Conservation (phyloP, 1,284 basidiomycete genomes). For the Rhodofomes roseus region DNA sequence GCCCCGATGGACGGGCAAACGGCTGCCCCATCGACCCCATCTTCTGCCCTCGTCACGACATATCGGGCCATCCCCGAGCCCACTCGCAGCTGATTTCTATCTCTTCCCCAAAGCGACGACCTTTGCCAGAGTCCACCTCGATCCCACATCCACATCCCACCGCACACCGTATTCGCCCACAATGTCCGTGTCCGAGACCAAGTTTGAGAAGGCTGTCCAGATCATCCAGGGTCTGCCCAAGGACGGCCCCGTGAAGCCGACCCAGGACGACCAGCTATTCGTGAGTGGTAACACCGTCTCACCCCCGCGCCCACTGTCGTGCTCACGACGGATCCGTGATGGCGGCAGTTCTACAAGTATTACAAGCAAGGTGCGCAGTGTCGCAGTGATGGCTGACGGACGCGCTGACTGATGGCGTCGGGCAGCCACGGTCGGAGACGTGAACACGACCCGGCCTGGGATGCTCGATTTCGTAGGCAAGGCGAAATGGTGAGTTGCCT, state of each 20-base stretch:
- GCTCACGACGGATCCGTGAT: slow-evolving; percentile 9
- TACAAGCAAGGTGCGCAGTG: slow-evolving; percentile 79
- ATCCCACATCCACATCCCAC: slow-evolving; percentile 1
- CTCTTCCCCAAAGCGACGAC: slow-evolving; percentile 1
- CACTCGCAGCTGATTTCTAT: slow-evolving; percentile 8
- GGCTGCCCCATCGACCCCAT: neutral
- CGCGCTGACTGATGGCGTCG: slow-evolving; percentile 7
- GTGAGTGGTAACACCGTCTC: slow-evolving; percentile 40
- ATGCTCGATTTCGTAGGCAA: slow-evolving; percentile 79
- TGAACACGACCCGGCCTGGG: slow-evolving; percentile 61
- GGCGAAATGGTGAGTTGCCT: slow-evolving; percentile 69
- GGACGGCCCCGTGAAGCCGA: slow-evolving; percentile 78
- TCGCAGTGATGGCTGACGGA: neutral
- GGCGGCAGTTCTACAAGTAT: slow-evolving; percentile 80
- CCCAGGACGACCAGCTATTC: slow-evolving; percentile 72
- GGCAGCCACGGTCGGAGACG: slow-evolving; percentile 74
- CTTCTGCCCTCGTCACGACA: neutral
- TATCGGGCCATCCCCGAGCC: neutral
- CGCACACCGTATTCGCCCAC: slow-evolving; percentile 20
- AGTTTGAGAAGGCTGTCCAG: slow-evolving; percentile 78
- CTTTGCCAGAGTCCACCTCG: neutral
- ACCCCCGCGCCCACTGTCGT: slow-evolving; percentile 5
- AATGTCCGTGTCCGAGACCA: slow-evolving; percentile 61
- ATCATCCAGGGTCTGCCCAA: slow-evolving; percentile 74
- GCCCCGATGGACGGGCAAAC: neutral